Conservation (phyloP, 208 protist genomes). For the Wallacemonas rigidus region DNA sequence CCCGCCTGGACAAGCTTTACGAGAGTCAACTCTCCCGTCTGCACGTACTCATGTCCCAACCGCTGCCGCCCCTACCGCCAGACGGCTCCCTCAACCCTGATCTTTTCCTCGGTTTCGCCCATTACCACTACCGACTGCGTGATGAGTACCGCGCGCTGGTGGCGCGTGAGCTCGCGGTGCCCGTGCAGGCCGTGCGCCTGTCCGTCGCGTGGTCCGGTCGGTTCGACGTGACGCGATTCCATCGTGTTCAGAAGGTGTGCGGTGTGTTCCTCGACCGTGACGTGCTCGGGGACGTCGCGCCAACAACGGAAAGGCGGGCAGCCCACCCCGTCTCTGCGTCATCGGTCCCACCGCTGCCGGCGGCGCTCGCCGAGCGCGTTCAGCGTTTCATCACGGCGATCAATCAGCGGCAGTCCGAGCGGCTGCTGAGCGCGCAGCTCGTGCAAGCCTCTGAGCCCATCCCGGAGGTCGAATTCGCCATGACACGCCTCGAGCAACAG, state of each 20-base stretch:
- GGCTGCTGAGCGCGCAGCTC: constrained; percentile 53
- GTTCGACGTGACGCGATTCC: constrained; percentile 73
- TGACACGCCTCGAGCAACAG: constrained; percentile 47
- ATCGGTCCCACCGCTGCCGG: constrained; percentile 15
- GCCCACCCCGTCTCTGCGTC: not conserved
- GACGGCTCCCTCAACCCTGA: constrained; percentile 78
- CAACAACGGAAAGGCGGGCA: not conserved
- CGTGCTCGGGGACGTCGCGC: not conserved
- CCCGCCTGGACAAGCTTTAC: constrained; percentile 63
- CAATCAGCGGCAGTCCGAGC: constrained; percentile 47
- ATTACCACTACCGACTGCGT: constrained; percentile 80
- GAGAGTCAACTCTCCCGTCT: constrained; percentile 60
- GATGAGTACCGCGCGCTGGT: constrained; percentile 83
- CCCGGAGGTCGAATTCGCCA: constrained; percentile 74
- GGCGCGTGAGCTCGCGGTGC: constrained; percentile 56
- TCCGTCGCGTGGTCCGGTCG: constrained; percentile 86
- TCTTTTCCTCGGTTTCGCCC: constrained; percentile 81
- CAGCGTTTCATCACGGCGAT: constrained; percentile 43
- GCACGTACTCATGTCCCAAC: constrained; percentile 58
- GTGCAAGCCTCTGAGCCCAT: constrained; percentile 66
- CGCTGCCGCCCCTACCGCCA: constrained; percentile 66
- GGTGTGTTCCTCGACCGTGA: constrained; percentile 53
- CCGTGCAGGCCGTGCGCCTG: constrained; percentile 61
- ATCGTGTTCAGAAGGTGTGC: constrained; percentile 75
- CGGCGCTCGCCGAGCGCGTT: constrained; percentile 41